phyloP scores from a whole-genome alignment of 441 rosid species.

The Gossypium aridum region DNA sequence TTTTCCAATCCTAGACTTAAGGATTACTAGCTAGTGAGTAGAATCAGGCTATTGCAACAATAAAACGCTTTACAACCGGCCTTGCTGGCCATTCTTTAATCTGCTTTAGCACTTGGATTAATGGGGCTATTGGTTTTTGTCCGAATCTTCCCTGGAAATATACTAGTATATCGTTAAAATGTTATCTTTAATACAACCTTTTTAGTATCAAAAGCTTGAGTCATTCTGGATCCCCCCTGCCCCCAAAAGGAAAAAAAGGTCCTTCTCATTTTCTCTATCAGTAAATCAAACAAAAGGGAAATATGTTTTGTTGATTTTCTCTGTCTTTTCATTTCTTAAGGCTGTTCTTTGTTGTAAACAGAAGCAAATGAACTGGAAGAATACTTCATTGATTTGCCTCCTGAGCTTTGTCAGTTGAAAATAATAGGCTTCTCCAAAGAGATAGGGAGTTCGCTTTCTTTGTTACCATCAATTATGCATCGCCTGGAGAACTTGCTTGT shows the following conservation, averaged over 20 bases:
- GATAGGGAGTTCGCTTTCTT: conserved; percentile 83
- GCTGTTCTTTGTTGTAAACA: conserved; percentile 28
- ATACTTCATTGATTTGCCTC: conserved; percentile 70
- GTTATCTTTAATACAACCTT: conserved; percentile 9
- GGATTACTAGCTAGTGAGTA: not conserved
- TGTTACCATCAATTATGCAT: conserved; percentile 93
- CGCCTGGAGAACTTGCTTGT: conserved; percentile 89
- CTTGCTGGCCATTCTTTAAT: conserved; percentile 1
- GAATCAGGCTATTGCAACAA: not conserved
- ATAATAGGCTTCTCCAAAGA: conserved; percentile 87
- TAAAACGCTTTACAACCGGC: not conserved
- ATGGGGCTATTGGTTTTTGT: not conserved
- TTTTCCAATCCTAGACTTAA: not conserved
- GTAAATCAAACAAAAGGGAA: not conserved
- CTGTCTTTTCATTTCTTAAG: not conserved
- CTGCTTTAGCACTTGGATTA: not conserved
- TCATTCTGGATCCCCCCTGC: not conserved
- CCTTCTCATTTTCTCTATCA: not conserved
- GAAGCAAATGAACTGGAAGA: conserved; percentile 70
- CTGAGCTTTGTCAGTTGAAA: conserved; percentile 89
- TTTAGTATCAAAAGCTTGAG: not conserved
- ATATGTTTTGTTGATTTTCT: conserved; percentile 9
- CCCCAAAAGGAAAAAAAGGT: not conserved
- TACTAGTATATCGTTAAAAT: conserved; percentile 2
- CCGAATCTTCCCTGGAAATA: not conserved